Conservation (phyloP, 1,284 basidiomycete species). For the Microbotryomycetes sp. region DNA sequence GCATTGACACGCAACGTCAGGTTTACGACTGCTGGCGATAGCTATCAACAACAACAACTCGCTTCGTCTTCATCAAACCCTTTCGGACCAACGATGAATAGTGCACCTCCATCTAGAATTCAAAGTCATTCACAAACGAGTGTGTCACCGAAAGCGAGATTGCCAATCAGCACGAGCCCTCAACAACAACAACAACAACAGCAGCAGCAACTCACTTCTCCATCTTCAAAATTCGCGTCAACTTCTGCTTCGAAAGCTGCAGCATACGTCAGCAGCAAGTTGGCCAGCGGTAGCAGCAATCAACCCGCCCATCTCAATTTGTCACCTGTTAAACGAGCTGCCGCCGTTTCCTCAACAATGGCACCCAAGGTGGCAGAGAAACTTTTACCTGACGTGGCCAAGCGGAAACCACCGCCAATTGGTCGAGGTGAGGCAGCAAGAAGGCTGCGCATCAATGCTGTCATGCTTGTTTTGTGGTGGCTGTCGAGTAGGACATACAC, state of each 20-base stretch:
- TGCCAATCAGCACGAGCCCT: background rate
- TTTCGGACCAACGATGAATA: background rate
- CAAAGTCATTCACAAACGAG: background rate
- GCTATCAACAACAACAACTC: no score
- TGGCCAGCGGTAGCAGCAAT: no score
- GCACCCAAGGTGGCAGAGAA: background rate
- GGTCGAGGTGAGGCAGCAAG: slow-evolving; percentile 21
- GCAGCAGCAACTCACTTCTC: background rate
- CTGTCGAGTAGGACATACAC: slow-evolving; percentile 17
- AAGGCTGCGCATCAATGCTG: slow-evolving; percentile 24
- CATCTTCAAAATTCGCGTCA: background rate
- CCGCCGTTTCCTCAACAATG: background rate
- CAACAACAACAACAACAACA: background rate
- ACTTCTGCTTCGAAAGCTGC: background rate
- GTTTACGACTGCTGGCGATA: background rate
- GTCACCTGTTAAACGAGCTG: background rate
- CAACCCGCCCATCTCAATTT: background rate
- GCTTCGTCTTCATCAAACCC: no score
- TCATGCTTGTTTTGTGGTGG: slow-evolving; percentile 28
- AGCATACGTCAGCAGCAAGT: background rate
- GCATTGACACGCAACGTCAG: background rate
- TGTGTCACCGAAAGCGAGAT: background rate
- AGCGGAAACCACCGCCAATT: slow-evolving; percentile 10
- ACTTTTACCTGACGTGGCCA: no score
- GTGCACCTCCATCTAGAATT: background rate